Conservation (phyloP, 371 early-diverging fungal genomes). For the Parasitella parasitica region DNA sequence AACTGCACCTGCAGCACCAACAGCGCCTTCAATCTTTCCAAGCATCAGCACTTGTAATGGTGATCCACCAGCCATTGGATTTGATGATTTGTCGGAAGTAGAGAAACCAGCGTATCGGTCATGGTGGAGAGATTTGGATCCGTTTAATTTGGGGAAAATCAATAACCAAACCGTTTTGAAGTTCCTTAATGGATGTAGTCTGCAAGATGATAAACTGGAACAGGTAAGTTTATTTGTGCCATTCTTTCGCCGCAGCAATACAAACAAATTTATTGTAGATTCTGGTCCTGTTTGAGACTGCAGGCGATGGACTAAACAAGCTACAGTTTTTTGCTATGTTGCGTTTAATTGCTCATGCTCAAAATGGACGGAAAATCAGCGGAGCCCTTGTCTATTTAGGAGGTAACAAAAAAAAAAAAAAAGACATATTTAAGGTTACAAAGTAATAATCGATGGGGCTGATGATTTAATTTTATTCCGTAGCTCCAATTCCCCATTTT, state of each 20-base stretch:
- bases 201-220: conserved; percentile 35
- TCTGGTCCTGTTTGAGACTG: conserved; percentile 38
- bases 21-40: too few species aligned
- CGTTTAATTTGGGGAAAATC: conserved; percentile 34
- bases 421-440: neutral
- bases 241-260: neutral
- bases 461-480: neutral
- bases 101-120: conserved; percentile 38
- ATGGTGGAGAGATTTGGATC: conserved; percentile 53
- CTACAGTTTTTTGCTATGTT: conserved; percentile 49
- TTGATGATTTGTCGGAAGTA: conserved; percentile 33
- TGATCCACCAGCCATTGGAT: conserved; percentile 22
- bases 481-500: conserved; percentile 48
- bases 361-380: conserved; percentile 47
- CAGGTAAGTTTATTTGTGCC: conserved; percentile 22
- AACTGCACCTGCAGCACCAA: neutral
- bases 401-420: conserved; percentile 33
- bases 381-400: conserved; percentile 44
- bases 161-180: conserved; percentile 35
- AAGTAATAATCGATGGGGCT: neutral
- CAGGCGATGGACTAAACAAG: conserved; percentile 32
- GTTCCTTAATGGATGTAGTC: conserved; percentile 39
- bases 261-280: conserved; percentile 21
- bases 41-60: neutral
- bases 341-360: conserved; percentile 49